Evolutionary conservation across 441 rosid genomes (phyloP).

Genomic region (Corymbia citriodora): DNA sequence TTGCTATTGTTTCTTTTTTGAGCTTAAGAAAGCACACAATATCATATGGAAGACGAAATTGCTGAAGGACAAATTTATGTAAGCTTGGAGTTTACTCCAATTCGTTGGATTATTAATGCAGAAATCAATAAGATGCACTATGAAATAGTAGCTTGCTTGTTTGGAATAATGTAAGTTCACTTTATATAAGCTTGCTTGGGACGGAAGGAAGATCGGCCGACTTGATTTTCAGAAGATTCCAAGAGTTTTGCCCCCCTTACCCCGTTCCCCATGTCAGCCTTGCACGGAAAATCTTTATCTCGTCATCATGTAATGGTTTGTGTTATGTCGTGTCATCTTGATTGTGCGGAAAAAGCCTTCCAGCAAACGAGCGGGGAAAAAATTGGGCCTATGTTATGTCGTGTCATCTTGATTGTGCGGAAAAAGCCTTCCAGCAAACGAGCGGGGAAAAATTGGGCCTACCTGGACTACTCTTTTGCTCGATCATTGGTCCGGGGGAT

Average conservation of each 20-base stretch:
- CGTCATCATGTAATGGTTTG: not conserved
- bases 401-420: rapidly evolving
- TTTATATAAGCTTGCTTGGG: not conserved
- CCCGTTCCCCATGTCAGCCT: rapidly evolving
- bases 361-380: not conserved
- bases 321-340: rapidly evolving
- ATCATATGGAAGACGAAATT: too few relatives aligned
- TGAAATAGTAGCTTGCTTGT: not conserved
- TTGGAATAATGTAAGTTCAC: not conserved
- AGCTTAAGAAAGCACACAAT: too few relatives aligned
- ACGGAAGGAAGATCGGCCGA: not conserved
- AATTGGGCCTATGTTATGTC: not conserved
- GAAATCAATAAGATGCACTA: not conserved
- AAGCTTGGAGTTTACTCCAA: not conserved
- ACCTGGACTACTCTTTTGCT: not conserved
- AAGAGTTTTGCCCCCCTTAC: not conserved
- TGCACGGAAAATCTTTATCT: not conserved
- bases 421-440: not conserved
- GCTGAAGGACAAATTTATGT: too few relatives aligned
- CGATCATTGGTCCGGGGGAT: too few relatives aligned
- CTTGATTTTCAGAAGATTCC: not conserved
- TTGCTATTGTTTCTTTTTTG: not conserved
- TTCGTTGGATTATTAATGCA: not conserved
- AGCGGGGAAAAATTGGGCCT: not conserved
- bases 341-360: not conserved